These are phyloP conservation scores for Trametes hirsuta DNA, from an alignment of 1,284 basidiomycete genomes.

Conservation along the genomic window DNA sequence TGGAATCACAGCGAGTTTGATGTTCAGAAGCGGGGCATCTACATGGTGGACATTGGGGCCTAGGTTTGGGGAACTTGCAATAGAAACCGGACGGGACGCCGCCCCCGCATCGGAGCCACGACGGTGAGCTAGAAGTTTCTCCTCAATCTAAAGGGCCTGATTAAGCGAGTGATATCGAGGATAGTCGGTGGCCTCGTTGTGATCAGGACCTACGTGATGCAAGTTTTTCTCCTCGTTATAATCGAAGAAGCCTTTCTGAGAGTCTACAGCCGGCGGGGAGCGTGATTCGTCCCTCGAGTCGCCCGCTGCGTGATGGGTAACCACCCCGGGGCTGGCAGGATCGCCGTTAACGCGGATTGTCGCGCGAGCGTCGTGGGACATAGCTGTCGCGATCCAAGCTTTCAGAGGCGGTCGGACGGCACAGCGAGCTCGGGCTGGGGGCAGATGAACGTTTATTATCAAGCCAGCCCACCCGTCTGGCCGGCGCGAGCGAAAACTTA, in stretches of 20 bases:
- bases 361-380: neutral
- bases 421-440: neutral
- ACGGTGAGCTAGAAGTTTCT: slow-evolving; percentile 67
- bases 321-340: neutral
- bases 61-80: slow-evolving; percentile 38
- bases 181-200: neutral
- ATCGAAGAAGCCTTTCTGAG: slow-evolving; percentile 73
- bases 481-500: slow-evolving; percentile 6
- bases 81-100: slow-evolving; percentile 34
- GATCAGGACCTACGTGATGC: slow-evolving; percentile 58
- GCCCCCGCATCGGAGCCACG: slow-evolving; percentile 45
- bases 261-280: slow-evolving; percentile 48
- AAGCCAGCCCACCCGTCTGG: slow-evolving; percentile 3
- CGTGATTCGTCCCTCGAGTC: slow-evolving; percentile 22
- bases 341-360: neutral
- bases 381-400: neutral
- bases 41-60: slow-evolving; percentile 47
- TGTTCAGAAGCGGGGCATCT: slow-evolving; percentile 39
- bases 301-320: slow-evolving; percentile 4
- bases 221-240: slow-evolving; percentile 76
- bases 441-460: slow-evolving; percentile 14
- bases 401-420: neutral
- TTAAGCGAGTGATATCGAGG: neutral
- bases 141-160: slow-evolving; percentile 58
- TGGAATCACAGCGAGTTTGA: slow-evolving; percentile 44